These are phyloP conservation scores for Paraleonurus japonicus DNA, from an alignment of 257 asterid genomes.

Conservation along the genomic window DNA sequence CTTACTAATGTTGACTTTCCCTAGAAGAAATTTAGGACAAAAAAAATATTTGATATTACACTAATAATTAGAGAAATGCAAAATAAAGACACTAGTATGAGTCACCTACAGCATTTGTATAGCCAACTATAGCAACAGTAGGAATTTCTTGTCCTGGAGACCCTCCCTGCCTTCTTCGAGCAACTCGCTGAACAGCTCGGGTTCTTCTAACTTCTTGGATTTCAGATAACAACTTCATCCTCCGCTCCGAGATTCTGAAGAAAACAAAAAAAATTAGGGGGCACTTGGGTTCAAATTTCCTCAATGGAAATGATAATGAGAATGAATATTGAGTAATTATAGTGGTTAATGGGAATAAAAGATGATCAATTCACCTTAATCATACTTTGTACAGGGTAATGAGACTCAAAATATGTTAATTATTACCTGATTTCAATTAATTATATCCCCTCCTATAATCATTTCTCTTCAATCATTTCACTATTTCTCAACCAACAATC, in stretches of 20 bases:
- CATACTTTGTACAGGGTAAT: too few relatives aligned
- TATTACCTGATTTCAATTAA: too few relatives aligned
- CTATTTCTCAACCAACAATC: too few relatives aligned
- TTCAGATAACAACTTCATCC: slow-evolving; percentile 68
- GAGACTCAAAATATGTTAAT: too few relatives aligned
- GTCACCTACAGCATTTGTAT: slow-evolving; percentile 90
- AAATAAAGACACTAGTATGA: slow-evolving; percentile 20
- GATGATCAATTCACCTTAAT: too few relatives aligned
- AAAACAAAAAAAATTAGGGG: too few relatives aligned
- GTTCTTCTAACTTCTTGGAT: slow-evolving; percentile 93
- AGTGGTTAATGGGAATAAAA: too few relatives aligned
- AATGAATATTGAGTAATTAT: too few relatives aligned
- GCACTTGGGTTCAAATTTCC: too few relatives aligned
- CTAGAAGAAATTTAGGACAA: slow-evolving; percentile 42
- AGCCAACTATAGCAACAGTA: slow-evolving; percentile 95
- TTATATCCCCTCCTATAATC: too few relatives aligned
- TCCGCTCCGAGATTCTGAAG: slow-evolving; percentile 80
- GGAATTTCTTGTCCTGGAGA: slow-evolving; percentile 63
- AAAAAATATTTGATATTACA: slow-evolving; percentile 11
- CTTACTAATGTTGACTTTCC: slow-evolving; percentile 94
- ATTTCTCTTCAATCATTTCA: too few relatives aligned
- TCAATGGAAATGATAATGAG: too few relatives aligned
- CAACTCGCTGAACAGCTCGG: slow-evolving; percentile 82
- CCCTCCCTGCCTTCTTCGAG: slow-evolving; percentile 74
- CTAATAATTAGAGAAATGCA: slow-evolving; percentile 16